Base-by-base conservation (phyloP, 495 filamentous ascomycete species). In the Bathelium albidoporum region DNA sequence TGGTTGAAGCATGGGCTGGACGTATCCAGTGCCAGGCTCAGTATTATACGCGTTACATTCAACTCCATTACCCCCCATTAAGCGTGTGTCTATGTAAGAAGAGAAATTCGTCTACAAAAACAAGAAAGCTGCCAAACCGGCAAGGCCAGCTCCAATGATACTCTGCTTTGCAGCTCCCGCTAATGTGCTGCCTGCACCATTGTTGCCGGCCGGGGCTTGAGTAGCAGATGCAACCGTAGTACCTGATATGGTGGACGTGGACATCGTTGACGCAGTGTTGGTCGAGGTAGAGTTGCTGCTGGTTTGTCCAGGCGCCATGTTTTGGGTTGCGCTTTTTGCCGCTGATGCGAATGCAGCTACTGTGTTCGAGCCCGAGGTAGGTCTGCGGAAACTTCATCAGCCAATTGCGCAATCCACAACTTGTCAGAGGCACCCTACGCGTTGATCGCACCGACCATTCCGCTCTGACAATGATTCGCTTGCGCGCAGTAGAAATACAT, bases 401-500 rank as follows among this genome's bases (percentile, higher is more conserved):
- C 22, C 4, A 11, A 36, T 26, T 9, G 22, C 58, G 22, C 36
- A 18, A 32, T 26, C 16, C 5, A 14, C 36, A 22, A 24, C 16
- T 36, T 16, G 14, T 9, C 1, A 0, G 11, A 11, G 12, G 64
- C n/a, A 55, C 60, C 70, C 60, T 66, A 72, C 68, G 76, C 66
- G 65, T 82, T 83, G 26, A 82, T 76, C 18, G 76, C 73, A 61
- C 77, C 77, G n/a, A 79, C 75, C 76, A 82, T 82, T 12, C 80
- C 81, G 24, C 64, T 62, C 60, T 77, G 72, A 45, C 81, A 83
- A 65, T 83, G 80, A 31, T 68, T 70, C 0, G 62, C 73, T 64
- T 84, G 82, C 12, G 76, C 78, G 65, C 82, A 85, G 76, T 84
- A 85, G 69, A 82, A 83, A 82, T 82, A 85, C 55, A 81, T 73